Percentiles rank a stretch among this genome's conserved stretches.
Evolutionary conservation across 306 rosid genomes (phyloP).

Genomic region (Medicago arabica): DNA sequence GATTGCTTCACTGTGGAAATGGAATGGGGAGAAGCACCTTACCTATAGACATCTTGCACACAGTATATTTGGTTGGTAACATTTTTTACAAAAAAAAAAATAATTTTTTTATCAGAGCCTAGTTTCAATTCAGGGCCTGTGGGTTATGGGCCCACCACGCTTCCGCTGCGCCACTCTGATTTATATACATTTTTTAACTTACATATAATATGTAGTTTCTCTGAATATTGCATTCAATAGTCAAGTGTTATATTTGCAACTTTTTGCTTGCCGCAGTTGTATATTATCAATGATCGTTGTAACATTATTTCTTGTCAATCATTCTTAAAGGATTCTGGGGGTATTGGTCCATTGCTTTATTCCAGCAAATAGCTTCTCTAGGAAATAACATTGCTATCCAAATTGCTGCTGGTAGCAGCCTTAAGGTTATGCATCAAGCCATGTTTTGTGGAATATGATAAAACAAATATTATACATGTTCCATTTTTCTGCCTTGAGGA

Average conservation of each 20-base stretch:
- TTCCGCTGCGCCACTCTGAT: not conserved
- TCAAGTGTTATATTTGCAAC: slow-evolving; percentile 2
- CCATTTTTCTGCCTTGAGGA: not conserved
- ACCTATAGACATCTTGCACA: slow-evolving; percentile 68
- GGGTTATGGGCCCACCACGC: not conserved
- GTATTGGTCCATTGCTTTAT: slow-evolving; percentile 73
- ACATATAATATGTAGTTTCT: not conserved
- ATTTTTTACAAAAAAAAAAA: not conserved
- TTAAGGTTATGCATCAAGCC: slow-evolving; percentile 56
- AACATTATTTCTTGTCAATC: slow-evolving; percentile 21
- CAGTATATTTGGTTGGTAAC: slow-evolving; percentile 65
- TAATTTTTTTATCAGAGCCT: not conserved
- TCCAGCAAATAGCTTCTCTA: slow-evolving; percentile 80
- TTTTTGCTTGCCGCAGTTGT: slow-evolving; percentile 12
- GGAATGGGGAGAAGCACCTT: slow-evolving; percentile 77
- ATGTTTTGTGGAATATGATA: slow-evolving; percentile 13
- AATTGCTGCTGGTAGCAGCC: slow-evolving; percentile 85
- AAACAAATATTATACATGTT: not conserved
- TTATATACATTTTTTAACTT: not conserved
- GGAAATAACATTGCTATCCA: slow-evolving; percentile 87
- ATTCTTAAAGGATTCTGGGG: slow-evolving; percentile 74
- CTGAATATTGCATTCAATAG: not conserved
- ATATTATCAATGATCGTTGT: slow-evolving; percentile 5
- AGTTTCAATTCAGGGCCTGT: not conserved
- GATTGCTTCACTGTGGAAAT: slow-evolving; percentile 78